Base-by-base conservation (phyloP, 441 rosid species). In the Bocquillonia castaneifolia region DNA sequence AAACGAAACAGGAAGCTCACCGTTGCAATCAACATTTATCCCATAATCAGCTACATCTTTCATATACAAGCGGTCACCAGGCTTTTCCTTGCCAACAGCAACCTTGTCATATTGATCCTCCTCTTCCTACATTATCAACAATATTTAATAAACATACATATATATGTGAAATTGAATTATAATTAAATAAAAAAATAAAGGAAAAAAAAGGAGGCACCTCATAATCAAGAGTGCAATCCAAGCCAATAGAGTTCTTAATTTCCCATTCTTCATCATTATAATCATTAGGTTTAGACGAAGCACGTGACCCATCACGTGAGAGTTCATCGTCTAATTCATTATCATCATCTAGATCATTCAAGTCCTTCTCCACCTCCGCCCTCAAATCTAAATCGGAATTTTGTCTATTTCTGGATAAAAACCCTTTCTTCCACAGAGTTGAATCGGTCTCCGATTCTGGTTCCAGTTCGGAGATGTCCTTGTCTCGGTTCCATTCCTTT, bases 231-330 rank as follows among this genome's bases (percentile, higher is more conserved):
- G 96, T 84, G 56, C 84, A 76, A 71, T 92, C 98, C 67, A 78
- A 71, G 66, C 97, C 97, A 51, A 93, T 88, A 5, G 87, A 83
- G 68, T 82, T 81, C 77, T 86, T 88, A 77, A 92, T 85, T 80
- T 87, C 92, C 95, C 98, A 90, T 74, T 90, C 93, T 62, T 88
- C 96, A 3, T 89, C 97, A 63, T 84, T 73, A 78, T 77, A 90
- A 69, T 86, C 92, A 10, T 79, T 75, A 17, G 89, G 93, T 75
- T 82, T 89, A 6, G 71, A 67, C 3, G 51, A 44, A 17, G 50
- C 74, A 34, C 61, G 55, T 34, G 56, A 0, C 64, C 55, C 78
- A 40, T 76, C 79, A 20, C 23, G 47, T 13, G 68, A 53, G n/a
- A 32, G 56, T 14, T 77, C 84, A 14, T 60, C 81, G 14, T 82